Evolutionary conservation across 345 rosid species (phyloP).

Genomic region (Viola odorata): DNA sequence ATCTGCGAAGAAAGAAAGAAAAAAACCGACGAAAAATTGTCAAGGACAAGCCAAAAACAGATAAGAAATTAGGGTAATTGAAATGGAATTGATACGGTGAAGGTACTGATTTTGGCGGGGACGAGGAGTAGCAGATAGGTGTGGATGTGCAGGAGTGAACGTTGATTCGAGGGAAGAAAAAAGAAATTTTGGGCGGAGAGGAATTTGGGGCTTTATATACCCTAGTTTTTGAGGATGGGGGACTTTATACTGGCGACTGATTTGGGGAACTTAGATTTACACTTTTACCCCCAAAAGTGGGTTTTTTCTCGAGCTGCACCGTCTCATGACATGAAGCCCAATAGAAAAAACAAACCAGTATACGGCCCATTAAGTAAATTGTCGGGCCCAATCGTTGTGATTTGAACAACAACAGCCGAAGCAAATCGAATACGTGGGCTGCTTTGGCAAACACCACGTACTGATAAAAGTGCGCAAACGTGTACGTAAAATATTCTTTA

Average conservation of each 20-base stretch:
- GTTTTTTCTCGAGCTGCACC: background rate
- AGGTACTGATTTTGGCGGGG: conserved; percentile 26
- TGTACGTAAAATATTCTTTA: background rate
- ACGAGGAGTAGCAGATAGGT: conserved; percentile 9
- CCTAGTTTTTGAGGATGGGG: conserved; percentile 66
- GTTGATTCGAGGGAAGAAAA: conserved; percentile 24
- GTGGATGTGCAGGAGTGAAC: conserved; percentile 18
- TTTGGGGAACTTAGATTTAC: conserved; percentile 20
- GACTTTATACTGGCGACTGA: conserved; percentile 54
- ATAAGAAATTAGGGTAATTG: no score
- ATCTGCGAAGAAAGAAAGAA: conserved; percentile 25
- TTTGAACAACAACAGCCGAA: background rate
- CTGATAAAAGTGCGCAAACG: background rate
- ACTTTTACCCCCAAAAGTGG: conserved; percentile 13
- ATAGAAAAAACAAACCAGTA: no score
- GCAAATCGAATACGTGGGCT: background rate
- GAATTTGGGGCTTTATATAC: conserved; percentile 63
- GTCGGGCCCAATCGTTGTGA: background rate
- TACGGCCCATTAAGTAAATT: no score
- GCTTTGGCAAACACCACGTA: conserved; percentile 2
- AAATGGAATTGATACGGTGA: background rate
- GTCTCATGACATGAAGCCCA: no score
- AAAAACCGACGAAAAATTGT: conserved; percentile 5
- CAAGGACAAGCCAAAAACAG: background rate
- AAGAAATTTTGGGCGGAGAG: conserved; percentile 53